Evolutionary conservation across 31 red algal species (phyloP).

Genomic region (Asparagopsis taxiformis): DNA sequence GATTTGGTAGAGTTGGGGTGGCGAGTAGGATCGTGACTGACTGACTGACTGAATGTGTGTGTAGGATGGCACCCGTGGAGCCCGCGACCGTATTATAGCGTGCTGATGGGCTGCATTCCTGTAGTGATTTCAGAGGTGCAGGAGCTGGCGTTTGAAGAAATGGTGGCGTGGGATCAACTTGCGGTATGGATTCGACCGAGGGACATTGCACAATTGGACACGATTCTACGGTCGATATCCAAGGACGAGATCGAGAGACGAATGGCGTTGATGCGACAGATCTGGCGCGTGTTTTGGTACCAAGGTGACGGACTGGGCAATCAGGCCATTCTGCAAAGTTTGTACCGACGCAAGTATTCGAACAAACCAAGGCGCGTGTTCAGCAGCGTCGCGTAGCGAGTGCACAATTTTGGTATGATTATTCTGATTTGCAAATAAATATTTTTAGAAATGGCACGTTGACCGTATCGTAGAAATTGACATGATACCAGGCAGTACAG

Average conservation of each 20-base stretch:
- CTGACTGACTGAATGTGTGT: too few species aligned
- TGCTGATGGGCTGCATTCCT: slow-evolving; percentile 71
- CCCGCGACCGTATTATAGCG: slow-evolving; percentile 70
- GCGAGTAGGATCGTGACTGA: too few species aligned
- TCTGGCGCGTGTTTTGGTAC: slow-evolving; percentile 78
- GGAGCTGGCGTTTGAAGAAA: slow-evolving; percentile 70
- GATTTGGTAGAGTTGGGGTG: too few species aligned
- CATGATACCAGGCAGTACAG: too few species aligned
- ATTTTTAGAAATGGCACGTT: too few species aligned
- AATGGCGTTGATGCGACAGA: slow-evolving; percentile 28
- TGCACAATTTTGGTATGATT: too few species aligned
- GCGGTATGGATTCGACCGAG: slow-evolving; percentile 64
- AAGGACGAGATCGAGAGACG: slow-evolving; percentile 21
- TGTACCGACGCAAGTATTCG: slow-evolving; percentile 41
- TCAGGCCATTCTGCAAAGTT: slow-evolving; percentile 27
- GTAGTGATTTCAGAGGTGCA: slow-evolving; percentile 74
- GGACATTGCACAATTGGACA: slow-evolving; percentile 34
- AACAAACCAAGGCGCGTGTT: slow-evolving; percentile 23
- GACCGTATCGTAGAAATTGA: too few species aligned
- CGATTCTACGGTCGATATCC: slow-evolving; percentile 38
- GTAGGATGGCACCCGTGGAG: slow-evolving; percentile 87
- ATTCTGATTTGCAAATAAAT: too few species aligned
- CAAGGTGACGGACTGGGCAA: slow-evolving; percentile 41
- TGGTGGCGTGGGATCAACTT: slow-evolving; percentile 45
- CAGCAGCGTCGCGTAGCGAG: too few species aligned